These are phyloP conservation scores for Kluyveromyces dobzhanskii DNA, from an alignment of 805 yeast genomes.

Conservation along the genomic window DNA sequence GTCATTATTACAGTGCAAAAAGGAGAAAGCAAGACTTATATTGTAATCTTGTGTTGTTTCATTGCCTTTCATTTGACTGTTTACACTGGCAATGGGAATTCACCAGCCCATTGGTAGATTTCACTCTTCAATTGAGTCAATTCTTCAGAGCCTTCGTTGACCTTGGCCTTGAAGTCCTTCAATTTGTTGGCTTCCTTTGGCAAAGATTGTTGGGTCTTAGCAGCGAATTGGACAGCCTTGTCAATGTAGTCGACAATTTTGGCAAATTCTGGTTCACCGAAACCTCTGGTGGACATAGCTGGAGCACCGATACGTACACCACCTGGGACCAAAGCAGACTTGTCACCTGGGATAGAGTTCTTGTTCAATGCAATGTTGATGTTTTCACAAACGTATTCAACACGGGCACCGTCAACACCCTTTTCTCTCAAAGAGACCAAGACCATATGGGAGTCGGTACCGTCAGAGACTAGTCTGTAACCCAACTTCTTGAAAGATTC, in stretches of 20 bases:
- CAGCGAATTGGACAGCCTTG: slow-evolving; percentile 68
- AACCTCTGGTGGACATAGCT: slow-evolving; percentile 97
- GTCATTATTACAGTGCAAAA: background rate
- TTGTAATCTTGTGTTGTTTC: background rate
- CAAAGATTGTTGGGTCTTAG: slow-evolving; percentile 62
- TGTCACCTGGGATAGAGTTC: slow-evolving; percentile 97
- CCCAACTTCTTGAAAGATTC: slow-evolving; percentile 60
- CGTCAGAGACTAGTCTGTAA: slow-evolving; percentile 81
- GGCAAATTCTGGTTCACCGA: slow-evolving; percentile 77
- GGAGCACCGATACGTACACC: slow-evolving; percentile 98
- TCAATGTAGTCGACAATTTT: slow-evolving; percentile 76
- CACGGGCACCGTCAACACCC: slow-evolving; percentile 94
- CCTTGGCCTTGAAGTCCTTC: slow-evolving; percentile 87
- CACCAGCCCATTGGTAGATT: slow-evolving; percentile 86
- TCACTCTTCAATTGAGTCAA: slow-evolving; percentile 63
- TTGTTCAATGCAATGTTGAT: slow-evolving; percentile 94
- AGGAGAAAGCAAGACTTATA: background rate
- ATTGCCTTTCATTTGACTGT: too few relatives aligned
- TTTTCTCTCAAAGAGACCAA: slow-evolving; percentile 81
- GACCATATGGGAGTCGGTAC: slow-evolving; percentile 97
- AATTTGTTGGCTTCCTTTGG: slow-evolving; percentile 92
- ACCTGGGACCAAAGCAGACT: slow-evolving; percentile 92
- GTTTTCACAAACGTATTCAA: slow-evolving; percentile 90
- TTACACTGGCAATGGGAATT: slow-evolving; percentile 61
- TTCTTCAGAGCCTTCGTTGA: slow-evolving; percentile 63